Percentiles rank a stretch among this genome's conserved stretches.
These are phyloP conservation scores for Thalassiosira gravida DNA, from an alignment of 352 stramenopile species.

Conservation along the genomic window DNA sequence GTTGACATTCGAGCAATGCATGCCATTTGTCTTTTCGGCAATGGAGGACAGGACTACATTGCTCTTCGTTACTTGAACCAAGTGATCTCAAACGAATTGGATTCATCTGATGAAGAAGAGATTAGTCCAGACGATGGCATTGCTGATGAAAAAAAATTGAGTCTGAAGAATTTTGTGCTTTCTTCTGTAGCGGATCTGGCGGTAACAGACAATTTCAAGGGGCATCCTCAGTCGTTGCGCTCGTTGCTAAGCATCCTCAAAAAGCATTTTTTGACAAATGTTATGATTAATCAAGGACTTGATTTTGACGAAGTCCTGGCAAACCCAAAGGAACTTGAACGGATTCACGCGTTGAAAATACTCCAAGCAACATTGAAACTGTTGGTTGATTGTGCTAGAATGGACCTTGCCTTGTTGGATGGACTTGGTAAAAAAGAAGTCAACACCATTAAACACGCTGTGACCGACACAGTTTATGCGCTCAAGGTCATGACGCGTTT, in stretches of 20 bases:
- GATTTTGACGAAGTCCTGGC: constrained; percentile 46
- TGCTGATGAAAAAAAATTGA: constrained; percentile 33
- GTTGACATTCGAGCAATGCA: constrained; percentile 71
- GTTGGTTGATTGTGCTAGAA: constrained; percentile 25
- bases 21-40: constrained; percentile 63
- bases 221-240: constrained; percentile 15
- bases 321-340: constrained; percentile 19
- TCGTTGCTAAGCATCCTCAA: constrained; percentile 34
- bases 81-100: constrained; percentile 47
- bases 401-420: constrained; percentile 27
- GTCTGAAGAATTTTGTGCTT: constrained; percentile 21
- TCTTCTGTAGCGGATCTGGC: constrained; percentile 34
- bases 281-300: constrained; percentile 40
- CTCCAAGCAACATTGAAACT: constrained; percentile 39
- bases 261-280: constrained; percentile 24
- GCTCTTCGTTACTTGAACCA: constrained; percentile 70
- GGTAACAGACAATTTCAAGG: constrained; percentile 26
- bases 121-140: constrained; percentile 13
- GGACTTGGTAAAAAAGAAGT: constrained; percentile 29
- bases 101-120: constrained; percentile 23
- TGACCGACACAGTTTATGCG: constrained; percentile 26
- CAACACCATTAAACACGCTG: constrained; percentile 24
- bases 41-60: constrained; percentile 72
- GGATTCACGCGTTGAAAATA: constrained; percentile 39
- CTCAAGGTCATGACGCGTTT: constrained; percentile 51